Evolutionary conservation across 2,329 filamentous ascomycete species (phyloP).

Genomic region (Aspergillus pseudoterreus): DNA sequence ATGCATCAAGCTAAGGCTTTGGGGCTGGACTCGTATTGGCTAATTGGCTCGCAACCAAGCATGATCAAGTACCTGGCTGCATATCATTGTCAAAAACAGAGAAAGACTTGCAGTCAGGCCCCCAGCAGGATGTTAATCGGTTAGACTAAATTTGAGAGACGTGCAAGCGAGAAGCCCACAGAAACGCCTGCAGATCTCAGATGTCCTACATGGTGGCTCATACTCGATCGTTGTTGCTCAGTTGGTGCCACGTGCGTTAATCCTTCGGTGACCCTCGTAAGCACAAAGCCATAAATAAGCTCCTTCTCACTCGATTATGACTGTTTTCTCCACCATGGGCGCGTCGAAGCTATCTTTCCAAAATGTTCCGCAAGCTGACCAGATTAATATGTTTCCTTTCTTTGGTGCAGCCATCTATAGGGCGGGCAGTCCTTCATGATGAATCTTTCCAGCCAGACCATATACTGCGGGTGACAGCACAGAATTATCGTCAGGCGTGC

Average conservation of each 20-base stretch:
- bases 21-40: no score
- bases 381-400: not conserved
- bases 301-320: no score
- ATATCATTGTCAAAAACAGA: not conserved
- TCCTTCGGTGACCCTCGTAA: no score
- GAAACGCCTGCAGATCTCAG: not conserved
- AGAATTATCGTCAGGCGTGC: conserved; percentile 2
- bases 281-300: no score
- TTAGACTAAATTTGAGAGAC: not conserved
- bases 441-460: not conserved
- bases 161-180: not conserved
- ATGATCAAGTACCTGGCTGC: not conserved
- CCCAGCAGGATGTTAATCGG: not conserved
- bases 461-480: not conserved
- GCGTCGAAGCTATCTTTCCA: not conserved
- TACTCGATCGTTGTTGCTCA: no score
- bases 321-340: no score
- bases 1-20: no score
- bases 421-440: not conserved
- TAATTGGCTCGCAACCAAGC: no score
- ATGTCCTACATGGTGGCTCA: not conserved
- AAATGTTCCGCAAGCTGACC: not conserved
- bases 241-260: no score
- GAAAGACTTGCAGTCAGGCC: not conserved
- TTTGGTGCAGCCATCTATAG: not conserved